Evolutionary conservation across 2,329 filamentous ascomycete genomes (phyloP).

Genomic region (Hymenoscyphus fructigenus): DNA sequence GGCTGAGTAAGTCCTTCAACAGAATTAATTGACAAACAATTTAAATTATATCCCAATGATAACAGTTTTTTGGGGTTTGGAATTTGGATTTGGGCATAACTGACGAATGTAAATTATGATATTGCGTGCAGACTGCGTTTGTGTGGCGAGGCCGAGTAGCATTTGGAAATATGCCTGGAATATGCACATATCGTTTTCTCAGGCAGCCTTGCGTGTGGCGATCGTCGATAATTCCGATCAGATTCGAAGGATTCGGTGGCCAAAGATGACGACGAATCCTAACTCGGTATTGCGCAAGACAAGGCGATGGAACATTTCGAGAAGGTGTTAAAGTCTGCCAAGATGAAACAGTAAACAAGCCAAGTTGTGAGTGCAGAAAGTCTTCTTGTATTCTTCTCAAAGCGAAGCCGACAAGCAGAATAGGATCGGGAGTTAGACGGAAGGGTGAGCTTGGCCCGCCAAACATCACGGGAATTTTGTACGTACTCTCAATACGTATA

Average conservation of each 20-base stretch:
- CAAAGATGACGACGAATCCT: neutral
- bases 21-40: conserved; percentile 3
- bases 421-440: neutral
- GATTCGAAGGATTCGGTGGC: conserved; percentile 1
- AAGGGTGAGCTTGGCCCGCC: neutral
- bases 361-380: neutral
- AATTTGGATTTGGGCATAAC: neutral
- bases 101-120: conserved; percentile 1
- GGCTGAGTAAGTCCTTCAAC: conserved; percentile 5
- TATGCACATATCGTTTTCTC: conserved; percentile 1
- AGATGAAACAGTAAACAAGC: neutral
- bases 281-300: conserved; percentile 7
- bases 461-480: neutral
- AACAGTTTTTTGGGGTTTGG: neutral
- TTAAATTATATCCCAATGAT: conserved; percentile 7
- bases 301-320: neutral
- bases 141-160: conserved; percentile 4
- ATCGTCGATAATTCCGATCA: neutral
- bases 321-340: conserved; percentile 2
- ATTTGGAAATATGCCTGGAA: neutral
- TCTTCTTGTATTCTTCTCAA: neutral
- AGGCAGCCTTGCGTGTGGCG: neutral
- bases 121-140: neutral
- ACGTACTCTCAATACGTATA: neutral
- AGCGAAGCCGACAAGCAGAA: neutral